phyloP scores from a whole-genome alignment of 1,284 basidiomycete species.

The Trametes pubescens region DNA sequence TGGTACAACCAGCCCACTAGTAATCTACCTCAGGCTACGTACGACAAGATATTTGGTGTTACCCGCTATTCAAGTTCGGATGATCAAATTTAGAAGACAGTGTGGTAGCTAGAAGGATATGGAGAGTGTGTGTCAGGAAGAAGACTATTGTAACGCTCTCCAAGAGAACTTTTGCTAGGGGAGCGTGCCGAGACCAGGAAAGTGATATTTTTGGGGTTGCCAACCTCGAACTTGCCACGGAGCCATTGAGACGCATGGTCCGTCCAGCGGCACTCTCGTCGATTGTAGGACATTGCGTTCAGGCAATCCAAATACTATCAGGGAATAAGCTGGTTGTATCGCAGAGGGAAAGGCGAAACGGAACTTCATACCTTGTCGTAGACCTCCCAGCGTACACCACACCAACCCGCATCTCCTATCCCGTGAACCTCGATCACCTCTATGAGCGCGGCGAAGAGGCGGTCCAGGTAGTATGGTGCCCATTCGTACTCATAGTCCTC shows the following conservation, averaged over 20 bases:
- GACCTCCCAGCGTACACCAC: slow-evolving; percentile 2
- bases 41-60: too few species aligned
- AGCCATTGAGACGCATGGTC: slow-evolving; percentile 3
- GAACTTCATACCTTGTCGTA: slow-evolving; percentile 3
- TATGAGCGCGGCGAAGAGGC: slow-evolving; percentile 1
- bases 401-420: background rate
- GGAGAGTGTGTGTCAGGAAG: too few species aligned
- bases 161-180: slow-evolving; percentile 1
- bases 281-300: background rate
- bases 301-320: background rate
- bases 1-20: too few species aligned
- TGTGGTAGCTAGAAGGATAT: too few species aligned
- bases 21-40: too few species aligned
- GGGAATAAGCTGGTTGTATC: background rate
- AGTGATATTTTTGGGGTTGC: background rate
- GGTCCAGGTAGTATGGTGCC: background rate
- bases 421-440: background rate
- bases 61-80: too few species aligned
- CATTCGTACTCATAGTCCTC: slow-evolving; percentile 3
- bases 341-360: too few species aligned
- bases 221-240: background rate
- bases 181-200: background rate
- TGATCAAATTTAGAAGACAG: too few species aligned
- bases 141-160: background rate
- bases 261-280: background rate